Percentiles rank a stretch among this genome's conserved stretches.
phyloP scores from a whole-genome alignment of 2,329 filamentous ascomycete genomes.

The Cyanodermella asteris region DNA sequence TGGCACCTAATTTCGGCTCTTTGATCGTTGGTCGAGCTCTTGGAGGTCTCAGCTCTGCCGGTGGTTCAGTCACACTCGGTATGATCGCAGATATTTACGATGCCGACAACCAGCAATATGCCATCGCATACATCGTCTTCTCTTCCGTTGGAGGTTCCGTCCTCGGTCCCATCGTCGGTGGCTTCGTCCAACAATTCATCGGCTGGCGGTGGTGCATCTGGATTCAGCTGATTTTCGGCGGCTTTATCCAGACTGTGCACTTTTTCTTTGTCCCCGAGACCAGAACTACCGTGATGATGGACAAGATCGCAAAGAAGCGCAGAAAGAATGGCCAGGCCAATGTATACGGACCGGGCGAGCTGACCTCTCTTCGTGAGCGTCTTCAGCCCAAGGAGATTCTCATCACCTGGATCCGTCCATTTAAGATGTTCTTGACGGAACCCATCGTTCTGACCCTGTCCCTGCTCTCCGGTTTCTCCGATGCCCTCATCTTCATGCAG shows the following conservation, averaged over 20 bases:
- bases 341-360: constrained; percentile 52
- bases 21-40: constrained; percentile 47
- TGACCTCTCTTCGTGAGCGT: constrained; percentile 35
- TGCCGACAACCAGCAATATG: constrained; percentile 48
- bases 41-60: constrained; percentile 48
- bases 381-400: constrained; percentile 37
- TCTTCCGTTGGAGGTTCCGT: constrained; percentile 60
- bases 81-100: constrained; percentile 60
- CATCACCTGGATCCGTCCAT: constrained; percentile 36
- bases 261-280: constrained; percentile 56
- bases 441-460: constrained; percentile 41
- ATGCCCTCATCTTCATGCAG: constrained; percentile 46
- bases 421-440: constrained; percentile 41
- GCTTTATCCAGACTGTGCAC: constrained; percentile 43
- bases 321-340: constrained; percentile 39
- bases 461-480: constrained; percentile 39
- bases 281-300: constrained; percentile 53
- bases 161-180: constrained; percentile 56
- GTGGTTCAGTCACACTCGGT: constrained; percentile 49
- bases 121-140: constrained; percentile 55
- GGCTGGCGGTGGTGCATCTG: constrained; percentile 59
- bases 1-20: constrained; percentile 50
- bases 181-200: constrained; percentile 38
- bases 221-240: constrained; percentile 66
- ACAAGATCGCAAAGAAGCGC: constrained; percentile 54